phyloP scores from a whole-genome alignment of 2,329 filamentous ascomycete genomes.

The Pseudopyrenochaeta lycopersici region DNA sequence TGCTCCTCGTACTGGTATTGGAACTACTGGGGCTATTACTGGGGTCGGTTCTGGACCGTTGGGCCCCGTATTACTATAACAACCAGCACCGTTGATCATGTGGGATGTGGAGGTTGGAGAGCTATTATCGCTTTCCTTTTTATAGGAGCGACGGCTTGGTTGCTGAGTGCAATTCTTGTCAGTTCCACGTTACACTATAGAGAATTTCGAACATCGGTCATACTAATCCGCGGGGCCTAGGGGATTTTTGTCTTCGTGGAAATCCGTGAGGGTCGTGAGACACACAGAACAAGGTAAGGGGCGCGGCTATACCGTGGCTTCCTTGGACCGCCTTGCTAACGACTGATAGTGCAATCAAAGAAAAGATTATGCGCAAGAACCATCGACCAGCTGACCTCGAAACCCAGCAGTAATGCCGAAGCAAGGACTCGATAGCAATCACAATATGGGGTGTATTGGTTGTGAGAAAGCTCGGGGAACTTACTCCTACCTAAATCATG shows the following conservation, averaged over 20 bases:
- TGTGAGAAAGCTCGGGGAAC: background rate
- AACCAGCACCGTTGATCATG: background rate
- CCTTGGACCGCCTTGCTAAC: background rate
- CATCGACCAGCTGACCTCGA: background rate
- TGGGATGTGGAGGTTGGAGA: constrained; percentile 7
- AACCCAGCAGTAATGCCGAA: background rate
- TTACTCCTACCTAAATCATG: background rate
- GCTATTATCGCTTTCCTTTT: constrained; percentile 14
- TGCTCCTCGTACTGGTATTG: constrained; percentile 17
- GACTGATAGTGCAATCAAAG: background rate
- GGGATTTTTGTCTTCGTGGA: constrained; percentile 8
- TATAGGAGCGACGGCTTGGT: constrained; percentile 10
- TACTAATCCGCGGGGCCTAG: constrained; percentile 1
- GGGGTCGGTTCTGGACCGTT: constrained; percentile 19
- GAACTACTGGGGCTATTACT: constrained; percentile 19
- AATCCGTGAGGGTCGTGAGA: constrained; percentile 8
- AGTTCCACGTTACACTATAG: background rate
- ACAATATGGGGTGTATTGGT: background rate
- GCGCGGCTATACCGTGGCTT: background rate
- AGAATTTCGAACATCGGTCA: background rate
- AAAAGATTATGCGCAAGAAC: constrained; percentile 6
- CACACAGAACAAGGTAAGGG: constrained; percentile 1
- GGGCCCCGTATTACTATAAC: background rate
- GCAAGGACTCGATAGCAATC: background rate
- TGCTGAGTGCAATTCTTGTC: constrained; percentile 13